A percentile compares a stretch with the other conserved stretches of the same genome.
phyloP scores from a whole-genome alignment of 1,139 yeast genomes.

The Lizanozyma gosingica region DNA sequence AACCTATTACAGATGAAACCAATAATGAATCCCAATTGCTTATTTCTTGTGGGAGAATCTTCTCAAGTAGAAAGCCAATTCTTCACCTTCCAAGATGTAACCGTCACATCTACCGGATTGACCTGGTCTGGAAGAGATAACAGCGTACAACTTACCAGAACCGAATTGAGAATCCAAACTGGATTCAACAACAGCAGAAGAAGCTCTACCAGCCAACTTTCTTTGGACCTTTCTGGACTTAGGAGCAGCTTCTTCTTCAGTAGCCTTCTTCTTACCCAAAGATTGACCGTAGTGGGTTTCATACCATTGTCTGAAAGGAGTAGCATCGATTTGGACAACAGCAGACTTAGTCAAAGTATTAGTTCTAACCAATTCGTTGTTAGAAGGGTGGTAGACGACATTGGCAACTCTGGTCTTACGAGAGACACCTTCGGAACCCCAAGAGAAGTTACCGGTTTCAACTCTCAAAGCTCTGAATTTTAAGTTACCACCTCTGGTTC shows the following conservation, averaged over 20 bases:
- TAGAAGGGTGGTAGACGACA: constrained; percentile 98
- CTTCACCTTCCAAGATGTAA: constrained; percentile 99
- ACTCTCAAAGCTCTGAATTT: constrained; percentile 99
- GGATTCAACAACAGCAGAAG: constrained; percentile 73
- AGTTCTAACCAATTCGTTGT: constrained; percentile 99
- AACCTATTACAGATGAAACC: constrained; percentile 6
- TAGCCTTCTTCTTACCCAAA: constrained; percentile 74
- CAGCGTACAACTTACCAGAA: constrained; percentile 98
- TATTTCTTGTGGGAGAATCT: constrained; percentile 99
- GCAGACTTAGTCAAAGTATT: constrained; percentile 99
- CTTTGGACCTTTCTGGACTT: constrained; percentile 80
- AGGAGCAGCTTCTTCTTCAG: constrained; percentile 44
- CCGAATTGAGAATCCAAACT: constrained; percentile 94
- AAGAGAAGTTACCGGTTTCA: constrained; percentile 99
- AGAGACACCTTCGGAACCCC: constrained; percentile 98
- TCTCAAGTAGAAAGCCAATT: constrained; percentile 99
- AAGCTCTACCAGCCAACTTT: constrained; percentile 88
- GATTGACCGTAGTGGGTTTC: constrained; percentile 96
- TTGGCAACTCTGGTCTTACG: constrained; percentile 98
- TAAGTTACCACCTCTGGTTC: constrained; percentile 99
- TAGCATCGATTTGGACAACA: constrained; percentile 98
- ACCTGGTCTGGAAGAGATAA: constrained; percentile 99
- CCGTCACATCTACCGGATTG: constrained; percentile 99
- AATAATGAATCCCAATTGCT: constrained; percentile 14
- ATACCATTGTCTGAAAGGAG: constrained; percentile 99